phyloP scores from a whole-genome alignment of 1,284 basidiomycete species.

The Ganoderma multipileum region DNA sequence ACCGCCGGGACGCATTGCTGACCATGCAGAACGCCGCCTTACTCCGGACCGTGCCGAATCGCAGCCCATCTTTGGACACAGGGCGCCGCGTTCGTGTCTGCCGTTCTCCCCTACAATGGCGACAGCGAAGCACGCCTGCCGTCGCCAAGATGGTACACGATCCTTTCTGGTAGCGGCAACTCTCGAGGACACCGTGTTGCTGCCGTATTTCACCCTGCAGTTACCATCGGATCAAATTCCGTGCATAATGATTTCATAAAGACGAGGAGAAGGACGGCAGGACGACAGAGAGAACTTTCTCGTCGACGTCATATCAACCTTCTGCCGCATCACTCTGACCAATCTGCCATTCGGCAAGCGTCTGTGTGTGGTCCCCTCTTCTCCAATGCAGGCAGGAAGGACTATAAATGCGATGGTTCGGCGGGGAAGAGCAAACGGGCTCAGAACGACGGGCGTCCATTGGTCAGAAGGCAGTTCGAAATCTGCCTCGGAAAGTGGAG shows the following conservation, averaged over 20 bases:
- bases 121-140: background rate
- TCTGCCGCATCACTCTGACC: background rate
- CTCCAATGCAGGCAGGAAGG: background rate
- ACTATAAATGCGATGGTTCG: background rate
- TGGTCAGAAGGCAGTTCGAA: background rate
- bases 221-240: background rate
- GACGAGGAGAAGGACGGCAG: background rate
- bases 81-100: background rate
- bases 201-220: background rate
- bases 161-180: background rate
- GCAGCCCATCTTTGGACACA: background rate
- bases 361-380: background rate
- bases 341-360: background rate
- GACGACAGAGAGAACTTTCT: background rate
- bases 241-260: background rate
- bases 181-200: conserved; percentile 1
- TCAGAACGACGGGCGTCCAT: background rate
- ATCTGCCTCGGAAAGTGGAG: too few relatives aligned
- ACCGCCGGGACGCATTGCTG: background rate
- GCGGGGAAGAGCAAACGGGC: background rate
- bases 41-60: background rate
- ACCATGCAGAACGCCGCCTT: background rate
- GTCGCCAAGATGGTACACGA: background rate
- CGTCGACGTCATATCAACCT: background rate
- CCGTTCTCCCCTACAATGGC: background rate